Conservation (phyloP, 1,284 basidiomycete species). For the Coniophora puteana region DNA sequence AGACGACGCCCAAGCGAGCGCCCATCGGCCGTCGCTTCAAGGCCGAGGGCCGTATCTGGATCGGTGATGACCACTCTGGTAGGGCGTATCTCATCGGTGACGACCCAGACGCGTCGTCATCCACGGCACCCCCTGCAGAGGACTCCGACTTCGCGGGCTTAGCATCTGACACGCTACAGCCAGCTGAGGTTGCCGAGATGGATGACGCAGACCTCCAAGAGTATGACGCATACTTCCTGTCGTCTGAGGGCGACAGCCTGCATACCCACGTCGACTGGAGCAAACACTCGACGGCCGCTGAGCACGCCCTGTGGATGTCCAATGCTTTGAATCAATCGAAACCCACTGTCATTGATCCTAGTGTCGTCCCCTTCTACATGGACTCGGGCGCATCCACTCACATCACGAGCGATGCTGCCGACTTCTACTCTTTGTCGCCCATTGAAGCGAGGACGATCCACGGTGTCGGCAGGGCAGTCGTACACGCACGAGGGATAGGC, state of each 20-base stretch:
- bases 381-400: constrained; percentile 28
- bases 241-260: neutral
- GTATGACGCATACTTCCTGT: neutral
- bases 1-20: no score
- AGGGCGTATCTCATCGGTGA: no score
- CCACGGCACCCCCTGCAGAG: no score
- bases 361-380: constrained; percentile 19
- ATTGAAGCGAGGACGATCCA: constrained; percentile 22
- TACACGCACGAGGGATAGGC: constrained; percentile 27
- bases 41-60: no score
- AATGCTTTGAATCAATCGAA: neutral
- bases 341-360: neutral
- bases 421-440: constrained; percentile 24
- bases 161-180: neutral
- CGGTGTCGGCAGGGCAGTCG: constrained; percentile 28
- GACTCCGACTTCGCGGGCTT: neutral
- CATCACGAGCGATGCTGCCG: constrained; percentile 20
- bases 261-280: neutral
- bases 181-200: neutral
- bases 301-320: no score
- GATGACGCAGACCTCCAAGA: neutral
- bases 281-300: neutral
- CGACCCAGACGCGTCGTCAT: no score
- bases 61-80: no score
- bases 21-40: no score